These are phyloP conservation scores for Cyphellophora europaea DNA, from an alignment of 2,329 filamentous ascomycete species.

Conservation along the genomic window DNA sequence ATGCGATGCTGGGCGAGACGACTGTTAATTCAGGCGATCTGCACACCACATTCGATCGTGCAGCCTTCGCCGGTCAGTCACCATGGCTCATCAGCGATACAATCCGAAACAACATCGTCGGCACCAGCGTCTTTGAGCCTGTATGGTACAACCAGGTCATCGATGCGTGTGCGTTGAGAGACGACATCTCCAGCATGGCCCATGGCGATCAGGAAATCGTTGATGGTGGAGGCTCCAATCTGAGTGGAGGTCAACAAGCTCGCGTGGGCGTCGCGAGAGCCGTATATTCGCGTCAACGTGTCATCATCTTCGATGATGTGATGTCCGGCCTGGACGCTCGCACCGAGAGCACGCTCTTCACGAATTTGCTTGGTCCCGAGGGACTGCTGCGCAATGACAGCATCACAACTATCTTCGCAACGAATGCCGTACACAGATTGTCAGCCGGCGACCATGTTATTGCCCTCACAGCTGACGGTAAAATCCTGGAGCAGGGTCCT, in stretches of 20 bases:
- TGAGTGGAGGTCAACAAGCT: constrained; percentile 20
- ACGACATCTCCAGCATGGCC: constrained; percentile 15
- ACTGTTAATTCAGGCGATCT: neutral
- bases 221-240: constrained; percentile 12
- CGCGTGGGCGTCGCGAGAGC: constrained; percentile 37
- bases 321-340: constrained; percentile 39
- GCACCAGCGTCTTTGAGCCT: constrained; percentile 3
- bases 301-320: constrained; percentile 41
- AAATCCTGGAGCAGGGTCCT: constrained; percentile 29
- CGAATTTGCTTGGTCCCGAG: constrained; percentile 33
- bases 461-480: constrained; percentile 26
- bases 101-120: constrained; percentile 16
- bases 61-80: constrained; percentile 3
- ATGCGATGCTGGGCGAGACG: constrained; percentile 9
- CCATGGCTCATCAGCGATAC: constrained; percentile 11
- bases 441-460: constrained; percentile 33
- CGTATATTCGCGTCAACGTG: constrained; percentile 37
- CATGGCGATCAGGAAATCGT: constrained; percentile 13
- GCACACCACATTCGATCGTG: neutral
- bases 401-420: constrained; percentile 27
- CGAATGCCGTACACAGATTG: constrained; percentile 25
- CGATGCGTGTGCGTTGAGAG: constrained; percentile 12
- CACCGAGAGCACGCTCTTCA: constrained; percentile 39
- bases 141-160: constrained; percentile 19
- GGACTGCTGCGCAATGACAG: constrained; percentile 34